Conservation (phyloP, 2,329 filamentous ascomycete genomes). For the Alternaria sp. region DNA sequence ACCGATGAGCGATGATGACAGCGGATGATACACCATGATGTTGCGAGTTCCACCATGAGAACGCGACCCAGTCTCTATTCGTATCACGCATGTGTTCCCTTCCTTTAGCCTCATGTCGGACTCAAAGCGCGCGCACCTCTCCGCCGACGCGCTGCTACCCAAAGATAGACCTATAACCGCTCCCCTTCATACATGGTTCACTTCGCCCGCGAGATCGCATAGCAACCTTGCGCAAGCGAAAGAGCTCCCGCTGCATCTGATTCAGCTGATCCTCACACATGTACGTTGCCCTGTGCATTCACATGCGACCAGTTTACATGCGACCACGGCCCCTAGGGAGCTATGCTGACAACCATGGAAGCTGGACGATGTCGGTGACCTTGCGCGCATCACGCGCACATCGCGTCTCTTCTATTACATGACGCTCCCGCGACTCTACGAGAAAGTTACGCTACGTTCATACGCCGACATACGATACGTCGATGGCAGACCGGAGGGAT, state of each 20-base stretch:
- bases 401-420: conserved; percentile 72
- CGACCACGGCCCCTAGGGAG: conserved; percentile 23
- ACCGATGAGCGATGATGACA: conserved; percentile 3
- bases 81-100: conserved; percentile 13
- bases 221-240: conserved; percentile 40
- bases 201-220: conserved; percentile 45
- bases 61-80: not conserved
- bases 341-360: conserved; percentile 38
- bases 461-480: conserved; percentile 68
- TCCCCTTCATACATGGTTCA: conserved; percentile 45
- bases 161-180: conserved; percentile 35
- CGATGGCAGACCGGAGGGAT: conserved; percentile 66
- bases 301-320: not conserved
- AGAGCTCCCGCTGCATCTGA: conserved; percentile 65
- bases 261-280: conserved; percentile 65
- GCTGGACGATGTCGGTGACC: conserved; percentile 67
- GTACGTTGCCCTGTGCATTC: conserved; percentile 49
- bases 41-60: conserved; percentile 10
- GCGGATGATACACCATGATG: not conserved
- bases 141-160: conserved; percentile 15
- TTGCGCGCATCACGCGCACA: conserved; percentile 67
- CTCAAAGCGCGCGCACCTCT: conserved; percentile 21
- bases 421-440: conserved; percentile 69
- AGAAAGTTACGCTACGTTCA: conserved; percentile 64
- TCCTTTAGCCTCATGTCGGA: conserved; percentile 32